Evolutionary conservation across 768 basidiomycete species (phyloP), one percentile per base, ranked within the genome.

Genomic region (Porpolomopsis calyptriformis): DNA sequence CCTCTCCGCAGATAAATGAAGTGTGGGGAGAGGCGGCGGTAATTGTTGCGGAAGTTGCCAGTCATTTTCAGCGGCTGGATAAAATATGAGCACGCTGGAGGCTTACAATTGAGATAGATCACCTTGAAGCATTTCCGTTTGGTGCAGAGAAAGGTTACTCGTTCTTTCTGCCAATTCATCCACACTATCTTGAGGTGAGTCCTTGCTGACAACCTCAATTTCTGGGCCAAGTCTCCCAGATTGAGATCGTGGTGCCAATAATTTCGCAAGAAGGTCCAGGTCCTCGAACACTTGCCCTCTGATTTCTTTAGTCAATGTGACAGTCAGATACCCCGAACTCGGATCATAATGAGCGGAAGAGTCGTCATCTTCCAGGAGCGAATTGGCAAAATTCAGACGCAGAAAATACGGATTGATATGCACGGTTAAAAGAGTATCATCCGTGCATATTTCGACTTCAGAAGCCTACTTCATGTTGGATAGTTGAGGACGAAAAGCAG

Each of bases 351-450:
- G 58, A 2, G 86, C 88, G 22, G 75, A 74, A 14, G 85, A 80
- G 20, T 64, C 60, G 47, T 89, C 85, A 53, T 85, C 83, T 46
- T 85, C 75, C 33, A 82, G 52, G 20, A 83, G 58, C 0, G 74
- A 60, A 53, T 83, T 73, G 23, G 82, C 69, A 59, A 92, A 88
- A 55, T 80, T 78, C 50, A 92, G 70, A 1, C 86, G 80, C 44
- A 91, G 70, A 55, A 84, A 91, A 58, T 90, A 92, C 1, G 88
- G 88, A 48, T 84, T 85, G 59, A 89, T 74, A 55, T 90, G 79
- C 33, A 88, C 64, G 16, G 77, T 79, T 58, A 90, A 70, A 40
- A 82, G 62, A 22, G 75, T 75, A 44, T 76, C 76, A 56, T 86
- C 82, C 46, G 87, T 77, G 52, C 82, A 70, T 41, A 88, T 80